Evolutionary conservation across 177 flowering plant genomes (phyloP).

Genomic region (Vitis hybrid): DNA sequence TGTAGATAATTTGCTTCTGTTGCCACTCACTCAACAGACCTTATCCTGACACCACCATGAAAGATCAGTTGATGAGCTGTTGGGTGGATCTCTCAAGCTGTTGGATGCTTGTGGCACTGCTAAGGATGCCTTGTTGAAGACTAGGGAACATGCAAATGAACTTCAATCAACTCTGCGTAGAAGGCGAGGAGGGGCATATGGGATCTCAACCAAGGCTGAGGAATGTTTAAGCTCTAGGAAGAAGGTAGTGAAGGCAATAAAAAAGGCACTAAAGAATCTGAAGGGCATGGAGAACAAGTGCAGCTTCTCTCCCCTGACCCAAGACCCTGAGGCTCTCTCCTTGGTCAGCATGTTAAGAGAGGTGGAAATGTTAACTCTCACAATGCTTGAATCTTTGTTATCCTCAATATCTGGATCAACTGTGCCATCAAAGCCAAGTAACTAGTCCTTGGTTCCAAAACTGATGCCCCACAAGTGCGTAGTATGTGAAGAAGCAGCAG

Average conservation of each 20-base stretch:
- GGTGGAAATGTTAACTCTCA: conserved; percentile 20
- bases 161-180: conserved; percentile 14
- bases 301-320: neutral
- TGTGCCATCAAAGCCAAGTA: conserved; percentile 2
- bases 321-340: conserved; percentile 1
- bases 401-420: conserved; percentile 10
- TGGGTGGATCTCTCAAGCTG: conserved; percentile 17
- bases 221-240: too few relatives aligned
- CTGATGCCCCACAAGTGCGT: neutral
- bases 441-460: conserved; percentile 15
- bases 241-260: too few relatives aligned
- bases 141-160: conserved; percentile 11
- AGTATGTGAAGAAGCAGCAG: neutral
- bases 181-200: conserved; percentile 9
- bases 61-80: conserved; percentile 11
- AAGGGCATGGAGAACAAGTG: neutral
- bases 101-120: conserved; percentile 18
- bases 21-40: conserved; percentile 6
- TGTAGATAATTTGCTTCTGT: neutral
- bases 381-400: conserved; percentile 16
- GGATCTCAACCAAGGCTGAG: conserved; percentile 3
- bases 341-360: conserved; percentile 20
- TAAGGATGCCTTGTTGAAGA: conserved; percentile 15
- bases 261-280: too few relatives aligned
- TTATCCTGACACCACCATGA: neutral